Conservation (phyloP, 2,329 filamentous ascomycete genomes). For the Hypoxylon sp. region DNA sequence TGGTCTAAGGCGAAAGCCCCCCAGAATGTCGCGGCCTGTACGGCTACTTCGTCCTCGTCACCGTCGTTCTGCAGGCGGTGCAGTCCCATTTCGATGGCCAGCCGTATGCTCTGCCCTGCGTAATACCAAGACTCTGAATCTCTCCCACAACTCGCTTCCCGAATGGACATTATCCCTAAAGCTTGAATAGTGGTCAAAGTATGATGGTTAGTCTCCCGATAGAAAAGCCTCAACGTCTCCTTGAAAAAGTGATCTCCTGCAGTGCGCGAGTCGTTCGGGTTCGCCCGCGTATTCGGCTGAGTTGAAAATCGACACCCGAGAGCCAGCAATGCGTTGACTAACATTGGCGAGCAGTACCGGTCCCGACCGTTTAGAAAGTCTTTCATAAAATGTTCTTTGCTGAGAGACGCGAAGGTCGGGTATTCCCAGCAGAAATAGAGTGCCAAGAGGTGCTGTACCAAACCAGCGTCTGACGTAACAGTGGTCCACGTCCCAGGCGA, state of each 20-base stretch:
- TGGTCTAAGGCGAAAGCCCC: constrained; percentile 73
- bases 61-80: constrained; percentile 66
- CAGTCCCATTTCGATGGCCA: constrained; percentile 79
- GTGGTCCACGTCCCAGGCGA: constrained; percentile 68
- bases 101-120: constrained; percentile 77
- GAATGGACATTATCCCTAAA: constrained; percentile 80
- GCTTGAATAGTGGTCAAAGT: constrained; percentile 79
- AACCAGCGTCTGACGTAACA: constrained; percentile 68
- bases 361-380: constrained; percentile 72
- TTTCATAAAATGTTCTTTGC: constrained; percentile 76
- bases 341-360: constrained; percentile 75
- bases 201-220: constrained; percentile 70
- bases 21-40: constrained; percentile 72
- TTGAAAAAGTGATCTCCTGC: constrained; percentile 82
- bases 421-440: constrained; percentile 84
- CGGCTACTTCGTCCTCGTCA: constrained; percentile 69
- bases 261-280: constrained; percentile 71
- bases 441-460: constrained; percentile 74
- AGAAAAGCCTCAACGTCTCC: constrained; percentile 73
- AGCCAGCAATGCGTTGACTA: constrained; percentile 75
- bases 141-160: constrained; percentile 78
- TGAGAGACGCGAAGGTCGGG: constrained; percentile 79
- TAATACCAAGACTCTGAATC: constrained; percentile 81
- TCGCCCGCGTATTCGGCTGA: constrained; percentile 72
- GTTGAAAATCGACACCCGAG: constrained; percentile 78